Evolutionary conservation across 2,329 filamentous ascomycete species (phyloP).

Genomic region (Fusarium pseudocircinatum): DNA sequence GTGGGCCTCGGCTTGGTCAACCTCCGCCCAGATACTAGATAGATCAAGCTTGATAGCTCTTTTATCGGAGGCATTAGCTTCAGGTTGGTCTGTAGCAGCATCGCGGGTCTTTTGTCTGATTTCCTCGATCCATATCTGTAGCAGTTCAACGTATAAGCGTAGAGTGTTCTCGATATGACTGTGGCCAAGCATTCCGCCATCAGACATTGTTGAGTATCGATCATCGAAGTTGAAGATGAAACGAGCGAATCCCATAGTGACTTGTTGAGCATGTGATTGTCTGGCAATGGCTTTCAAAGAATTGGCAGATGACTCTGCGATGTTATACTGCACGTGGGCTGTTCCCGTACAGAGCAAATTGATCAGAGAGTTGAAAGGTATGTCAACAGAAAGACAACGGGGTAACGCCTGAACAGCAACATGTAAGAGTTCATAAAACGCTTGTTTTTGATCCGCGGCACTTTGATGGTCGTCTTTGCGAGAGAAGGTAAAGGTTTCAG

Average conservation of each 20-base stretch:
- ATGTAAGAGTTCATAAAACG: conserved; percentile 94
- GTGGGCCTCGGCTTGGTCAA: conserved; percentile 96
- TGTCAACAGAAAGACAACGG: conserved; percentile 89
- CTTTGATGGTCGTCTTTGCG: conserved; percentile 81
- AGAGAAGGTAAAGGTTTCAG: conserved; percentile 91
- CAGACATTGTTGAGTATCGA: conserved; percentile 96
- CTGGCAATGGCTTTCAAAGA: conserved; percentile 95
- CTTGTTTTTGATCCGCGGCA: conserved; percentile 84
- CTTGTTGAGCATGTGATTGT: conserved; percentile 92
- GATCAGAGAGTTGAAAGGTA: conserved; percentile 92
- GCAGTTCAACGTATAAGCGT: conserved; percentile 88
- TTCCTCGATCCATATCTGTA: conserved; percentile 98
- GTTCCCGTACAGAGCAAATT: conserved; percentile 96
- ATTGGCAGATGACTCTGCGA: conserved; percentile 89
- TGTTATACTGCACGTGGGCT: conserved; percentile 91
- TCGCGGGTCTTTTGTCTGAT: conserved; percentile 87
- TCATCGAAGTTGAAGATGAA: conserved; percentile 99
- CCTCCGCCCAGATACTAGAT: conserved; percentile 88
- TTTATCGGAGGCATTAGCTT: conserved; percentile 71
- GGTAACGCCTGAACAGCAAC: conserved; percentile 95
- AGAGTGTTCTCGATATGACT: conserved; percentile 95
- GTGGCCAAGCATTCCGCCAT: conserved; percentile 93
- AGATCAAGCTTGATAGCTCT: conserved; percentile 83
- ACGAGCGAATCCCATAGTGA: conserved; percentile 93
- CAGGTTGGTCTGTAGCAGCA: conserved; percentile 70